Percentiles rank a stretch among this genome's conserved stretches.
These are phyloP conservation scores for Fragilaria radians DNA, from an alignment of 108 stramenopile species.

Conservation along the genomic window DNA sequence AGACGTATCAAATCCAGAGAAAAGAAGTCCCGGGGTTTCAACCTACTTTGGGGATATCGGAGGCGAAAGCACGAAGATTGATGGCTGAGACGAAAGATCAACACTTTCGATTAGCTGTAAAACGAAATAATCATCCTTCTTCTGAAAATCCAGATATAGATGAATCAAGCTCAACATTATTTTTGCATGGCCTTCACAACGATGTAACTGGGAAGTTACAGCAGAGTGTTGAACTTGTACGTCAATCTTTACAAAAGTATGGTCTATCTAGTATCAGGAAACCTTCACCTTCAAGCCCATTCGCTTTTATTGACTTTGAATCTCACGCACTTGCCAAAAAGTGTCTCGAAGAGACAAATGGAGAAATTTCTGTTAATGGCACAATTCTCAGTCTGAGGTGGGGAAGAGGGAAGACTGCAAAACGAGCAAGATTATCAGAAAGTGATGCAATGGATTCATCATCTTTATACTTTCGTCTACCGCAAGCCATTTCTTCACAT, in stretches of 20 bases:
- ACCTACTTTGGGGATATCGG: conserved; percentile 30
- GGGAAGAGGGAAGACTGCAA: conserved; percentile 28
- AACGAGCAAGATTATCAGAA: conserved; percentile 49
- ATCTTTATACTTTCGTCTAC: conserved; percentile 66
- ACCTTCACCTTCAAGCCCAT: conserved; percentile 47
- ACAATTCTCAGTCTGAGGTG: conserved; percentile 66
- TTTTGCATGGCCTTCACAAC: conserved; percentile 71
- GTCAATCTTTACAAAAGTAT: conserved; percentile 53
- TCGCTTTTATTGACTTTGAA: conserved; percentile 75
- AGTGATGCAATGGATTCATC: conserved; percentile 68
- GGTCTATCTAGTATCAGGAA: conserved; percentile 40
- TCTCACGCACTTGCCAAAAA: conserved; percentile 52
- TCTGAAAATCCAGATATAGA: conserved; percentile 30
- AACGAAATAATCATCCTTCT: conserved; percentile 17
- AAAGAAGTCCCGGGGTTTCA: no score
- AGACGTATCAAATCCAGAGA: no score
- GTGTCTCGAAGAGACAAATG: conserved; percentile 51
- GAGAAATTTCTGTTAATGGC: conserved; percentile 38
- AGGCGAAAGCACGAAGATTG: conserved; percentile 51
- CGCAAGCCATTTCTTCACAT: conserved; percentile 23
- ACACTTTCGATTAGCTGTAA: conserved; percentile 40
- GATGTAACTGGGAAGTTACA: conserved; percentile 59
- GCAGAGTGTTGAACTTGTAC: conserved; percentile 22
- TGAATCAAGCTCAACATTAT: conserved; percentile 53
- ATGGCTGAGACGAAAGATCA: conserved; percentile 23